Conservation (phyloP, 2,329 filamentous ascomycete genomes). For the Neopestalotiopsis clavispora region DNA sequence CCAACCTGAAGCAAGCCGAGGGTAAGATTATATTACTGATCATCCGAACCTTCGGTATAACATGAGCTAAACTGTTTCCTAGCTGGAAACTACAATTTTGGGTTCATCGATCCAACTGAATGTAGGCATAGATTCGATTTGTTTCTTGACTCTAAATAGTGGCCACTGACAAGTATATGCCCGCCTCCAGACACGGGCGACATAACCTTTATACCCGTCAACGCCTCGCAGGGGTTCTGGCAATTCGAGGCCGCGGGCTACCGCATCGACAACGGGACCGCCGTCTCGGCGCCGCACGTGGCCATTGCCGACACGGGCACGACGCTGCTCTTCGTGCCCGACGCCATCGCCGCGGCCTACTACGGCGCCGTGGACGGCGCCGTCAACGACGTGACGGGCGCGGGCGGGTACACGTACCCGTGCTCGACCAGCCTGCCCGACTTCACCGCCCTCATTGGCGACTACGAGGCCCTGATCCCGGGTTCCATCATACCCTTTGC, state of each 20-base stretch:
- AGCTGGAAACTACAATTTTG: slow-evolving; percentile 43
- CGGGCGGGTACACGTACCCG: slow-evolving; percentile 60
- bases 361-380: slow-evolving; percentile 60
- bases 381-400: slow-evolving; percentile 44
- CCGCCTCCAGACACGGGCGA: slow-evolving; percentile 45
- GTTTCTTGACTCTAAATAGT: too few species aligned
- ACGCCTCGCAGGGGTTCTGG: slow-evolving; percentile 66
- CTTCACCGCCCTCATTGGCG: slow-evolving; percentile 33
- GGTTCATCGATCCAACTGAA: slow-evolving; percentile 58
- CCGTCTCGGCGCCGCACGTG: slow-evolving; percentile 28
- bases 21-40: slow-evolving; percentile 29
- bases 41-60: background rate
- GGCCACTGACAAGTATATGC: too few species aligned
- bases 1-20: slow-evolving; percentile 42
- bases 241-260: slow-evolving; percentile 62
- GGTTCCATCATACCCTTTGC: slow-evolving; percentile 50
- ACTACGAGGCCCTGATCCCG: slow-evolving; percentile 31
- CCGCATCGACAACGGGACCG: slow-evolving; percentile 46
- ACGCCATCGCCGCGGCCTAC: slow-evolving; percentile 57
- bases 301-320: slow-evolving; percentile 68
- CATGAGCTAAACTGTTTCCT: slow-evolving; percentile 12
- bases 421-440: slow-evolving; percentile 55
- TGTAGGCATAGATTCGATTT: slow-evolving; percentile 40
- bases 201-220: slow-evolving; percentile 61
- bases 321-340: slow-evolving; percentile 63